These are phyloP conservation scores for Cystofilobasidium capitatum DNA, from an alignment of 768 basidiomycete genomes.

Conservation along the genomic window DNA sequence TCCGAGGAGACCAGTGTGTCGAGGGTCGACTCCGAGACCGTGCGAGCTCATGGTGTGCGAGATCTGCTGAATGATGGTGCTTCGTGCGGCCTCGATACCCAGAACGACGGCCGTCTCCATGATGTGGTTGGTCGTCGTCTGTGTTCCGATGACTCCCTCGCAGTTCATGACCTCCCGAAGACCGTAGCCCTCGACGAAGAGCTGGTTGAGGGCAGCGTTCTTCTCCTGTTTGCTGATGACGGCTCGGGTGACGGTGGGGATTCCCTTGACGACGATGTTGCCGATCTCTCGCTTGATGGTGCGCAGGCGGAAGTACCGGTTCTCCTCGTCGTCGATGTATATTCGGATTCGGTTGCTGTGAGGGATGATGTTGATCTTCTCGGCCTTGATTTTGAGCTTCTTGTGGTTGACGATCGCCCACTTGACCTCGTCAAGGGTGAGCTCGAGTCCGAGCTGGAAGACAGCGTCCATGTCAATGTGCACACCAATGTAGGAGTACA, in stretches of 20 bases:
- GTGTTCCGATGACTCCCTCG: slow-evolving; percentile 85
- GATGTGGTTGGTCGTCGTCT: slow-evolving; percentile 88
- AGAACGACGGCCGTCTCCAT: slow-evolving; percentile 90
- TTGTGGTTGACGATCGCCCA: slow-evolving; percentile 76
- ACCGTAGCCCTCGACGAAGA: slow-evolving; percentile 95
- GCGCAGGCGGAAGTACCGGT: slow-evolving; percentile 49
- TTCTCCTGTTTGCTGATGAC: slow-evolving; percentile 94
- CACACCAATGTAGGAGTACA: slow-evolving; percentile 84
- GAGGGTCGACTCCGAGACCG: slow-evolving; percentile 96
- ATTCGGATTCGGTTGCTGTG: slow-evolving; percentile 41
- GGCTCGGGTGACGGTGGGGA: slow-evolving; percentile 75
- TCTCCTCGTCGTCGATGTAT: slow-evolving; percentile 39
- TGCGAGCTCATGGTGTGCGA: slow-evolving; percentile 90
- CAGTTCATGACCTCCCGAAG: slow-evolving; percentile 94
- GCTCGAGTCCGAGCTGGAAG: slow-evolving; percentile 80
- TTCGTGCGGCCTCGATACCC: slow-evolving; percentile 93
- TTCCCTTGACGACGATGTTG: slow-evolving; percentile 87
- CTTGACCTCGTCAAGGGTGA: slow-evolving; percentile 85
- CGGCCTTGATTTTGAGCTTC: slow-evolving; percentile 86
- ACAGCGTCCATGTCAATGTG: slow-evolving; percentile 84
- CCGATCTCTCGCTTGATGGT: slow-evolving; percentile 75
- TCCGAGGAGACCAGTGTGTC: slow-evolving; percentile 94
- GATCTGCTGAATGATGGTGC: slow-evolving; percentile 92
- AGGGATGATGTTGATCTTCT: slow-evolving; percentile 41
- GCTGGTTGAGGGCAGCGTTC: slow-evolving; percentile 76